Evolutionary conservation across 2,329 filamentous ascomycete genomes (phyloP).

Genomic region (Neopestalotiopsis rosae): DNA sequence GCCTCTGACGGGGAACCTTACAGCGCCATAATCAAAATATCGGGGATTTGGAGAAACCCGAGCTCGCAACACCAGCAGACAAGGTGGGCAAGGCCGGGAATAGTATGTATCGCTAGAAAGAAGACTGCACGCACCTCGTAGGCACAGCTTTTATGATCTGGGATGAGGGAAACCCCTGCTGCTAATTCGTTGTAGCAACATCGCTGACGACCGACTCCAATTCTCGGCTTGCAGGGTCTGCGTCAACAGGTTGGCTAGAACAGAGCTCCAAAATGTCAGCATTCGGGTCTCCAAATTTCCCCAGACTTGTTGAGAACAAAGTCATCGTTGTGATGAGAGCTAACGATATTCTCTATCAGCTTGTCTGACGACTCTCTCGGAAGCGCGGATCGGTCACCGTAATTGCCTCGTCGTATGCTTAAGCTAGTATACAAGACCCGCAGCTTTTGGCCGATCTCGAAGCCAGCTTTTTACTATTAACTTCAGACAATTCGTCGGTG

Average conservation of each 20-base stretch:
- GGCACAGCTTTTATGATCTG: neutral
- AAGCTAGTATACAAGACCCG: neutral
- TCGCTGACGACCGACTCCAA: neutral
- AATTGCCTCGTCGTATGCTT: neutral
- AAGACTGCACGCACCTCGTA: neutral
- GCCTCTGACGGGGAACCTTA: slow-evolving; percentile 1
- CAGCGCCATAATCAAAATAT: neutral
- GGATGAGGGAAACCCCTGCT: neutral
- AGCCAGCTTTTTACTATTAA: neutral
- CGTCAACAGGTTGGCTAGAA: neutral
- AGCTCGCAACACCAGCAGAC: neutral
- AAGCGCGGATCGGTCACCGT: neutral
- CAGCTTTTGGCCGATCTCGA: neutral
- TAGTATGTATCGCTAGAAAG: neutral
- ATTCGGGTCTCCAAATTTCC: neutral
- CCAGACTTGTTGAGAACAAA: neutral
- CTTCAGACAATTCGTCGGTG: neutral
- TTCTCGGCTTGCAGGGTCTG: neutral
- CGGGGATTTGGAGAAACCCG: slow-evolving; percentile 15
- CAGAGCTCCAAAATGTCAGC: neutral
- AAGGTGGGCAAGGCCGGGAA: slow-evolving; percentile 5
- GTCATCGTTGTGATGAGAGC: neutral
- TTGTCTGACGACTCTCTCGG: neutral
- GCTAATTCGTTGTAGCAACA: neutral
- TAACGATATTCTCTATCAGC: neutral